Percentiles rank a stretch among this genome's conserved stretches.
phyloP scores from a whole-genome alignment of 1,139 yeast species.

The Saccharomyces hybrid region DNA sequence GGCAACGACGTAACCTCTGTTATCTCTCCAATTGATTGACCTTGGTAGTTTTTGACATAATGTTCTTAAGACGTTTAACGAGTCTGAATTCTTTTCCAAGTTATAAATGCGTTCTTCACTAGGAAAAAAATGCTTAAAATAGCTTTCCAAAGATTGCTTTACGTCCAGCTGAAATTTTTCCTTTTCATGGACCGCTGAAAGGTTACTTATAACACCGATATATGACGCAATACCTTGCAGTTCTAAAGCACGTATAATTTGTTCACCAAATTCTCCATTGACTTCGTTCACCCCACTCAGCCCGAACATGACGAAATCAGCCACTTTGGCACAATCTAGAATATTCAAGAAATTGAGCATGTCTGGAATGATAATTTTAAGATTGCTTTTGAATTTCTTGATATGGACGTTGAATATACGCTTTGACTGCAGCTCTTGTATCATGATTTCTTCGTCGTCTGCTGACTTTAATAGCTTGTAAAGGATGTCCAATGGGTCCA shows the following conservation, averaged over 20 bases:
- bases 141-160: slow-evolving; percentile 73
- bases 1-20: slow-evolving; percentile 79
- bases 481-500: slow-evolving; percentile 53
- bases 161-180: slow-evolving; percentile 72
- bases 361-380: slow-evolving; percentile 73
- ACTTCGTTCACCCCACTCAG: slow-evolving; percentile 82
- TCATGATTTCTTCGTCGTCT: slow-evolving; percentile 18
- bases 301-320: slow-evolving; percentile 84
- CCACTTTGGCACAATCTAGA: slow-evolving; percentile 78
- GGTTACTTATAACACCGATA: slow-evolving; percentile 74
- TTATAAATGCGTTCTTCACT: slow-evolving; percentile 70
- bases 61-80: slow-evolving; percentile 60
- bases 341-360: slow-evolving; percentile 57
- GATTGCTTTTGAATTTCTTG: slow-evolving; percentile 62
- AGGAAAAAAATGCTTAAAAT: slow-evolving; percentile 86
- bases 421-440: slow-evolving; percentile 27
- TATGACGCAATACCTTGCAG: slow-evolving; percentile 88
- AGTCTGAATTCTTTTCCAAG: slow-evolving; percentile 60
- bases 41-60: slow-evolving; percentile 84
- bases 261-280: slow-evolving; percentile 73
- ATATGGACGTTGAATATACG: slow-evolving; percentile 39
- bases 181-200: slow-evolving; percentile 56
- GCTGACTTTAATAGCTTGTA: slow-evolving; percentile 40
- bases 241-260: slow-evolving; percentile 76
- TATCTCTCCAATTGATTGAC: slow-evolving; percentile 84